Base-by-base conservation (phyloP, 169 alveolate genomes). In the Babesia ovis region DNA sequence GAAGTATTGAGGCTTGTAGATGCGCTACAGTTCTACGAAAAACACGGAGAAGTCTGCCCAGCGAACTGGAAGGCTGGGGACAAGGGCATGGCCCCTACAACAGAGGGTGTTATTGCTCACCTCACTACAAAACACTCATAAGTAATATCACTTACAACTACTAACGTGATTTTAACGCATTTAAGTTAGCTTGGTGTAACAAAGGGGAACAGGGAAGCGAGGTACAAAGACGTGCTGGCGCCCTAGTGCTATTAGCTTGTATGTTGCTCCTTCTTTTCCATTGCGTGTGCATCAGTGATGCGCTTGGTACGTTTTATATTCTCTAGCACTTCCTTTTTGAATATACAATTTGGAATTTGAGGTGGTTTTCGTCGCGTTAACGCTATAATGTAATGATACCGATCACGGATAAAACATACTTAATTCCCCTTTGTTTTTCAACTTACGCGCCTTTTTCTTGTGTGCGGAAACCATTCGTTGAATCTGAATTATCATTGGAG, bases 1-100 rank as follows among this genome's bases (percentile, higher is more conserved):
- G 99, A 98, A 73, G 94, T 93, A 35, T 57, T 98, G 50, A 93
- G 99, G 83, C 89, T 97, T 46, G 95, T 98, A 32, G 97, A 98
- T 61, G 99, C 99, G 16, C 87, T 97, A 90, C 96, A 96, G 86
- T 94, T 85, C 89, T 91, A 92, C 82, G 99, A 98, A 82, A 94
- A 92, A 83, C 79, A 93, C 86, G 99, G 99, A 50, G 99, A 97
- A 79, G 99, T 97, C 43, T 98, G 99, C 90, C 99, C 99, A 59
- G 99, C 99, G 32, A 92, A 94, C 86, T 97, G 99, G 99, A 90
- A 91, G 84, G 97, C 97, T 57, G 99, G 99, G 42, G 89, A 85
- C 54, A 93, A 86, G 72, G 95, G 98, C 59, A 97, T 98, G 98
- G 91, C 93, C 41, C 97, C 99, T 48, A 94, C 98, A 35, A 91